Base-by-base conservation (phyloP, 331 rosid genomes). In the Malus hybrid region DNA sequence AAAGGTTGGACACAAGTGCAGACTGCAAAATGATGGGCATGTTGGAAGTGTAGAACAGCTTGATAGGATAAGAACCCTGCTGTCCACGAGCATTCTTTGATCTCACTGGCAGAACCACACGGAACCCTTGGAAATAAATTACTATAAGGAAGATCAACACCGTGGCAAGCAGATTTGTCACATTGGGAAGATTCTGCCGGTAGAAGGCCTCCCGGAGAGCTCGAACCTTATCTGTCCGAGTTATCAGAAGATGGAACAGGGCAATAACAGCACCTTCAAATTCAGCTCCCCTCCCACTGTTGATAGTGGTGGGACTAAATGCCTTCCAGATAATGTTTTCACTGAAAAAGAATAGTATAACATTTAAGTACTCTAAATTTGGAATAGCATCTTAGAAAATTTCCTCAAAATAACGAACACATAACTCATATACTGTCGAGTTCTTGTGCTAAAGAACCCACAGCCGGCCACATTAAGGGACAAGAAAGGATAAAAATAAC, bases 1-100 rank as follows among this genome's bases (percentile, higher is more conserved):
- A 93, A 52, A 93, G 93, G 64, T 91, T 93, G 74, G 97, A 82
- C 24, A 93, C 97, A 42, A 94, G 99, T 11, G 99, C 99, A 75
- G 99, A 92, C 76, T 94, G 99, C 24, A 94, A 96, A 83, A 94
- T 94, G 58, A 94, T 94, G 74, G 99, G 99, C 99, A 94, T 94
- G 88, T 94, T 94, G 76, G 99, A 94, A 75, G 99, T 94, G 80
- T 94, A 94, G 77, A 94, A 94, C 56, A 94, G 90, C 82, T 94
- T 94, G 84, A 94, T 94, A 24, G 97, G 99, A 65, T 94, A 94
- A 7, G 99, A 94, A 76, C 97, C 97, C 89, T 94, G 97, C 86
- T 94, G 99, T 14, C 97, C 99, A 63, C 96, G 96, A 29, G 99
- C 93, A 84, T 90, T 94, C 96, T 91, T 94, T 68, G 99, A 94